Evolutionary conservation across 306 rosid genomes (phyloP).

Genomic region (Lathyrus tuberosus): DNA sequence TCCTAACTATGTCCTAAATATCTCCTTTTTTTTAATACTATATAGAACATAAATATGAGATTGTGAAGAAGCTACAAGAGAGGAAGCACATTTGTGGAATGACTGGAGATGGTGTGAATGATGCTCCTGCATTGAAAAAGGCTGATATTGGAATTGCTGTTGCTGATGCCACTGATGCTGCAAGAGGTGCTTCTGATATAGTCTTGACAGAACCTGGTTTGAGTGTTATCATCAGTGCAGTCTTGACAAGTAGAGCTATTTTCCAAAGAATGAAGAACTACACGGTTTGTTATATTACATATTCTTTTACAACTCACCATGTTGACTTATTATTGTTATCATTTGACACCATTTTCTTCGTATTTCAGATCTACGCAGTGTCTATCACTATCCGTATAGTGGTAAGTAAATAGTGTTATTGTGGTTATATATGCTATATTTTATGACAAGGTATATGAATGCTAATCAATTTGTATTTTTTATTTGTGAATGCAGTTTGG

Average conservation of each 20-base stretch:
- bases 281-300: conserved; percentile 59
- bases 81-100: conserved; percentile 98
- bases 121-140: conserved; percentile 96
- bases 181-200: conserved; percentile 94
- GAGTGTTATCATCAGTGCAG: conserved; percentile 99
- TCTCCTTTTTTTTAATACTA: background rate
- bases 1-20: conserved; percentile 1
- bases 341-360: conserved; percentile 10
- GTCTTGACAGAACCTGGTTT: conserved; percentile 98
- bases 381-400: conserved; percentile 99
- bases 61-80: conserved; percentile 95
- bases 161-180: conserved; percentile 99
- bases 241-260: conserved; percentile 92
- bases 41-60: conserved; percentile 92
- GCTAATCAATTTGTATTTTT: conserved; percentile 23
- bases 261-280: conserved; percentile 99
- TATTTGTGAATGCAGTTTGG: conserved; percentile 74
- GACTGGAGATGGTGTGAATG: conserved; percentile 99
- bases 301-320: background rate
- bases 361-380: conserved; percentile 87
- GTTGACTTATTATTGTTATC: background rate
- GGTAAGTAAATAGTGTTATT: conserved; percentile 56
- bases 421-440: background rate
- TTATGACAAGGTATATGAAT: background rate
- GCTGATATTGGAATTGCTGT: conserved; percentile 99